These are phyloP conservation scores for Euphrasia confusa DNA, from an alignment of 257 asterid species.

Conservation along the genomic window DNA sequence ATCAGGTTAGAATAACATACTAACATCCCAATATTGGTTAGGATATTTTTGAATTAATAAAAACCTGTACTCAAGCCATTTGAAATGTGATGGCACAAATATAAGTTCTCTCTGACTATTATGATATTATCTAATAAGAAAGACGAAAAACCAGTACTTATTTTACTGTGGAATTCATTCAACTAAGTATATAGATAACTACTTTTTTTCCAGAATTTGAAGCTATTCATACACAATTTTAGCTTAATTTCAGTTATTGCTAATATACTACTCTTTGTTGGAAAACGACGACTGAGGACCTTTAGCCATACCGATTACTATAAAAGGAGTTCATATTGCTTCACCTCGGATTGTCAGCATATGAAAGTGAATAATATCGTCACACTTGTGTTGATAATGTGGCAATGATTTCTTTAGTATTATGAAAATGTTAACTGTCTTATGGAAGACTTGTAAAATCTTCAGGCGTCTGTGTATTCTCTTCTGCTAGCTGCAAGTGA, in stretches of 20 bases:
- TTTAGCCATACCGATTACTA: neutral
- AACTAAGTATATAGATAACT: neutral
- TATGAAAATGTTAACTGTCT: neutral
- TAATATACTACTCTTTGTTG: neutral
- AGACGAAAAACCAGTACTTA: too few relatives aligned
- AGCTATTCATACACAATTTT: too few relatives aligned
- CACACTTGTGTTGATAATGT: neutral
- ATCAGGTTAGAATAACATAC: conserved; percentile 58
- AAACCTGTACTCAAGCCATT: conserved; percentile 15
- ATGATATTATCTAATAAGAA: too few relatives aligned
- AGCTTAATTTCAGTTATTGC: neutral
- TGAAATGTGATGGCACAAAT: conserved; percentile 12
- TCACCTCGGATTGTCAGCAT: neutral
- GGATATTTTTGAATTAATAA: conserved; percentile 17
- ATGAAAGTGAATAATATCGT: neutral
- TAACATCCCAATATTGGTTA: conserved; percentile 1
- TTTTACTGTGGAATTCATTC: neutral
- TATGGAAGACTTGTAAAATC: conserved; percentile 30
- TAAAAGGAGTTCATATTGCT: neutral
- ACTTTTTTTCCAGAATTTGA: neutral
- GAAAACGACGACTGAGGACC: neutral
- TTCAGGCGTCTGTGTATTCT: conserved; percentile 87
- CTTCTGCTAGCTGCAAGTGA: conserved; percentile 84
- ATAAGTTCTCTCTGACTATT: neutral
- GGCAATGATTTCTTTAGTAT: neutral